A percentile compares a stretch with the other conserved stretches of the same genome.
phyloP scores from a whole-genome alignment of 768 basidiomycete species.

The Phlebiopsis flavidoalba region DNA sequence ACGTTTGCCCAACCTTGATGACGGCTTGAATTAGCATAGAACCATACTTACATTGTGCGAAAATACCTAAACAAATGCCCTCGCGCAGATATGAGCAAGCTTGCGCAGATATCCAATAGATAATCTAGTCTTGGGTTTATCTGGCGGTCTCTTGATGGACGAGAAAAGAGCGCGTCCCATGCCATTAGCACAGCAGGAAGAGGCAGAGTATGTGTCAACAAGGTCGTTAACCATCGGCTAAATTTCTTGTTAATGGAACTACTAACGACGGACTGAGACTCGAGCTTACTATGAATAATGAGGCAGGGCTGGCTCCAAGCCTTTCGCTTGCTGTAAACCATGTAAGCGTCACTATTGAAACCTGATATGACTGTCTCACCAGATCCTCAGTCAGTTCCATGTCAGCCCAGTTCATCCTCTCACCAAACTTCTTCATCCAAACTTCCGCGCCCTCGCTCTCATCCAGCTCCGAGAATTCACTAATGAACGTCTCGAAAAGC shows the following conservation, averaged over 20 bases:
- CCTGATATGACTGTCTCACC: slow-evolving; percentile 32
- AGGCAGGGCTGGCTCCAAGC: slow-evolving; percentile 65
- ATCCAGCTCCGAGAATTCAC: slow-evolving; percentile 70
- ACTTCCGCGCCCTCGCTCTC: slow-evolving; percentile 55
- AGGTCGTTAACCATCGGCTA: slow-evolving; percentile 72
- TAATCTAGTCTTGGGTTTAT: slow-evolving; percentile 58
- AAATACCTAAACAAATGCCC: slow-evolving; percentile 50
- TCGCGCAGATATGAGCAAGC: slow-evolving; percentile 60
- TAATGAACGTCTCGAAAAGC: slow-evolving; percentile 70
- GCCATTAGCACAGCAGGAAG: slow-evolving; percentile 49
- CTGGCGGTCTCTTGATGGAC: slow-evolving; percentile 47
- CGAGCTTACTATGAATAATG: slow-evolving; percentile 73
- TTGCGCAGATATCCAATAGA: slow-evolving; percentile 65
- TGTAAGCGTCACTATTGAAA: not conserved
- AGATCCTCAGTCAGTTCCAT: slow-evolving; percentile 52
- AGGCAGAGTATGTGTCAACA: slow-evolving; percentile 72
- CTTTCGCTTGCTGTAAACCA: slow-evolving; percentile 46
- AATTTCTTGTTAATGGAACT: not conserved
- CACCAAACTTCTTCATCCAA: slow-evolving; percentile 63
- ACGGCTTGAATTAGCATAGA: slow-evolving; percentile 1
- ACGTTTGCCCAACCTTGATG: slow-evolving; percentile 48
- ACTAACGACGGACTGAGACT: slow-evolving; percentile 5
- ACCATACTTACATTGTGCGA: not conserved
- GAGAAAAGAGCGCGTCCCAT: slow-evolving; percentile 72
- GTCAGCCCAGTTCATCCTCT: slow-evolving; percentile 59